Evolutionary conservation across 176 grass and related monocot genomes (phyloP), one percentile per base, ranked within the genome.

Genomic region (Typha latifolia): DNA sequence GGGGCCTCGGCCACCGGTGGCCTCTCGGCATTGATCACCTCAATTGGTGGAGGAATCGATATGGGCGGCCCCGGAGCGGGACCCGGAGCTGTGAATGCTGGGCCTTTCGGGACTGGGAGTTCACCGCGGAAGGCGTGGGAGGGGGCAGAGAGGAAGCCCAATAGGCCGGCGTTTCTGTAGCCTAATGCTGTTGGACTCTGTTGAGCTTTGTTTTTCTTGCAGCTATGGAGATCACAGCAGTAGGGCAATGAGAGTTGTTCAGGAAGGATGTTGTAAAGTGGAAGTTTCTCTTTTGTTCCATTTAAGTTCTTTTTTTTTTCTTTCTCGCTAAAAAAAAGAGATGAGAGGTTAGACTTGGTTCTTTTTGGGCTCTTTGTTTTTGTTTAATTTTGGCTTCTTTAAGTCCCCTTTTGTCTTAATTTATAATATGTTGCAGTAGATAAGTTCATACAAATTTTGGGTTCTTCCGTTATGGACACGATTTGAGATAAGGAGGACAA

Each of bases 21-120:
- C 4, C 49, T 91, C 23, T 62, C 91, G 2, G 74, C 85, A 12
- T 82, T 86, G 67, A 84, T 88, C 13, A 82, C 75, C 29, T 88
- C 88, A 10, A 83, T 99, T 32, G 74, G 83, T n/a, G 85, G 80
- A 5, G 75, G 78, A 1, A 66, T 90, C 16, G 75, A 90, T 72
- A 80, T 91, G 70, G 76, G 83, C 18, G 74, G 76, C 2, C 74
- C 26, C 1, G 74, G 62, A 73, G 48, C 12, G 64, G 51, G 3
- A 75, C 66, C 16, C 66, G 74, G 9, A 64, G 65, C 21, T 29
- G 1, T 24, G 12, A 77, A 78, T 72, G 5, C 23, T 4, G 70
- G 76, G 31, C 79, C 72, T 5, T 84, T 68, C 51, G 51, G 31
- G 27, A 29, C 27, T 29, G 27, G 27, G 27, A 29, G 27, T 29